Evolutionary conservation across 2,329 filamentous ascomycete genomes (phyloP).

Genomic region (Lachnellula arida): DNA sequence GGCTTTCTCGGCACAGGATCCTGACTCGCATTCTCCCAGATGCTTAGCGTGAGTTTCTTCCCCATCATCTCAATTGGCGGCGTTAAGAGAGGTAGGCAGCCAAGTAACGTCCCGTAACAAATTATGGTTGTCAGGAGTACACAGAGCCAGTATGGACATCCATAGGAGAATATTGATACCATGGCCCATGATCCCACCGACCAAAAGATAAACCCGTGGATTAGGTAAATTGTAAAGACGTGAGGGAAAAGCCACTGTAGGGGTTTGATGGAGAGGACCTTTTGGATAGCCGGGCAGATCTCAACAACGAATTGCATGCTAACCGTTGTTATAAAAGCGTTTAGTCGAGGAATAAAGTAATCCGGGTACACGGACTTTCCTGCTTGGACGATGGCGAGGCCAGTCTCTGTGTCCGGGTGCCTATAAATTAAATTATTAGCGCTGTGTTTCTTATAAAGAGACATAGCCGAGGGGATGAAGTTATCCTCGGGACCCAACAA

Average conservation of each 20-base stretch:
- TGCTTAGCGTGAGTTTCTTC: constrained; percentile 5
- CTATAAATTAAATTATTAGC: too few relatives aligned
- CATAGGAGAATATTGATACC: constrained; percentile 17
- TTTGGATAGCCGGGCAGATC: constrained; percentile 36
- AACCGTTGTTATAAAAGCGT: constrained; percentile 37
- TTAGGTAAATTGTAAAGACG: constrained; percentile 45
- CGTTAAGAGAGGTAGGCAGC: constrained; percentile 17
- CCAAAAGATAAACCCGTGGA: constrained; percentile 39
- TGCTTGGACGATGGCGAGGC: constrained; percentile 34
- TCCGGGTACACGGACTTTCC: constrained; percentile 35
- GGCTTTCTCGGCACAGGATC: constrained; percentile 2
- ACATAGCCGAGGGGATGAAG: too few relatives aligned
- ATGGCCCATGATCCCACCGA: constrained; percentile 26
- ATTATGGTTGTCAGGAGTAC: constrained; percentile 14
- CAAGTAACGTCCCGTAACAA: constrained; percentile 18
- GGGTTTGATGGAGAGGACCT: constrained; percentile 36
- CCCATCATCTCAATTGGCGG: constrained; percentile 18
- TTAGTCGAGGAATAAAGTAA: constrained; percentile 41
- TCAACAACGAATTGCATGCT: constrained; percentile 34
- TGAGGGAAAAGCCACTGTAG: constrained; percentile 42
- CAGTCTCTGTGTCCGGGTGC: constrained; percentile 38
- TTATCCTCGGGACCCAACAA: too few relatives aligned
- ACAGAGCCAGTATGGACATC: constrained; percentile 26
- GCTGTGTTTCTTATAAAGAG: too few relatives aligned
- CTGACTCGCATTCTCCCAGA: constrained; percentile 5